Conservation (phyloP, 306 rosid genomes). For the Malus orientalis region DNA sequence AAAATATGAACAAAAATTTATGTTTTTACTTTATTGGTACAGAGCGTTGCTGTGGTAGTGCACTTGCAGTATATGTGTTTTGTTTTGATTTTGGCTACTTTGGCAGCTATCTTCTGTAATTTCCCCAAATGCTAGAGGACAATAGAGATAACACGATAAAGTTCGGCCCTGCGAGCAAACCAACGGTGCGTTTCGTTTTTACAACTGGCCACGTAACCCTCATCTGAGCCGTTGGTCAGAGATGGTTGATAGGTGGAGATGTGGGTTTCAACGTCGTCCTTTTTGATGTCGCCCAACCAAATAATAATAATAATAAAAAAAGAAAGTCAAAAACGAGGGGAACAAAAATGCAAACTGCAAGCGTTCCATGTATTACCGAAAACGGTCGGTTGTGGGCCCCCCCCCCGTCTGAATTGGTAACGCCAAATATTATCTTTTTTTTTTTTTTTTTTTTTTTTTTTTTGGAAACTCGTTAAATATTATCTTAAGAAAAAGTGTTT, state of each 20-base stretch:
- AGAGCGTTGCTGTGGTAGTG: too few relatives aligned
- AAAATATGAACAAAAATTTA: too few relatives aligned
- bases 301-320: too few relatives aligned
- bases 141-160: neutral
- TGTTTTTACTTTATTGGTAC: too few relatives aligned
- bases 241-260: slow-evolving; percentile 6
- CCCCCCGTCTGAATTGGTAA: neutral
- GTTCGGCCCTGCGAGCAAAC: neutral
- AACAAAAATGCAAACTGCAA: neutral
- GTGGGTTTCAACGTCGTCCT: neutral
- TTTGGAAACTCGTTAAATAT: neutral
- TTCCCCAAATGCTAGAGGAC: neutral
- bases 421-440: neutral
- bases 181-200: neutral
- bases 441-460: too few relatives aligned
- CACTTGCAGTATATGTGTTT: too few relatives aligned
- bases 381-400: neutral
- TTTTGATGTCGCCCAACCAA: neutral
- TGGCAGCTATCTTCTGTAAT: neutral
- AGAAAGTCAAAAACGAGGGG: slow-evolving; percentile 10
- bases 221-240: neutral
- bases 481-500: neutral
- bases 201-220: slow-evolving; percentile 22
- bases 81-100: too few relatives aligned
- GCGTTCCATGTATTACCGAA: neutral